These are phyloP conservation scores for Cyclotella distinguenda DNA, from an alignment of 108 stramenopile species.

Conservation along the genomic window DNA sequence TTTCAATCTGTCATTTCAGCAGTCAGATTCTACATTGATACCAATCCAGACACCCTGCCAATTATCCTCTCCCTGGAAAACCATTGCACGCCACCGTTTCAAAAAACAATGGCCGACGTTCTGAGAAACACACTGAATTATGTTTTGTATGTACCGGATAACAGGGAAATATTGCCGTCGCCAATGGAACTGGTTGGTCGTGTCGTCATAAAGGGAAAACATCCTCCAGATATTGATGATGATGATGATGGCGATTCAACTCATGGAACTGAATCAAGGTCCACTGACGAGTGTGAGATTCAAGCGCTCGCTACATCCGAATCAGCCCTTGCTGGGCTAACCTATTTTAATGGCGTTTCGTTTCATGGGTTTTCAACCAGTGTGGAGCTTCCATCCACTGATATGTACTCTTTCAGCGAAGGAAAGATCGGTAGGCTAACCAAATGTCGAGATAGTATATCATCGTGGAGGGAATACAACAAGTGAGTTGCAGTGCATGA, in stretches of 20 bases:
- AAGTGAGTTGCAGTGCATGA: too few species aligned
- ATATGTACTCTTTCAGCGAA: conserved; percentile 82
- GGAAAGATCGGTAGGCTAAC: conserved; percentile 62
- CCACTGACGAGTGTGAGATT: not conserved
- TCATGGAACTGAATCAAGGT: not conserved
- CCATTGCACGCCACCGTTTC: conserved; percentile 87
- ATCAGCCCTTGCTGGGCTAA: conserved; percentile 56
- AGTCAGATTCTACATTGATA: conserved; percentile 61
- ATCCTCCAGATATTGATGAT: conserved; percentile 57
- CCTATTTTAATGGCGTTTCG: conserved; percentile 66
- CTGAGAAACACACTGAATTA: conserved; percentile 64
- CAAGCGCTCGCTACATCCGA: conserved; percentile 34
- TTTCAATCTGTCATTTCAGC: conserved; percentile 74
- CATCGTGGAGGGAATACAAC: conserved; percentile 39
- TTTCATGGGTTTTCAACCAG: conserved; percentile 55
- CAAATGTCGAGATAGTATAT: conserved; percentile 37
- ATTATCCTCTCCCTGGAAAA: conserved; percentile 96
- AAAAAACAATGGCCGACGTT: conserved; percentile 78
- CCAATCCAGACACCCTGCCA: conserved; percentile 67
- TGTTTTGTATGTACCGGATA: conserved; percentile 64
- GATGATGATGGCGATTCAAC: conserved; percentile 36
- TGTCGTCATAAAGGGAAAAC: conserved; percentile 84
- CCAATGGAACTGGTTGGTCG: conserved; percentile 77
- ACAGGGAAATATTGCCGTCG: conserved; percentile 59
- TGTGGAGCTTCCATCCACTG: conserved; percentile 36